Evolutionary conservation across 2,329 filamentous ascomycete species (phyloP), one percentile per base, ranked within the genome.

Genomic region (Ophiostoma angusticollis): DNA sequence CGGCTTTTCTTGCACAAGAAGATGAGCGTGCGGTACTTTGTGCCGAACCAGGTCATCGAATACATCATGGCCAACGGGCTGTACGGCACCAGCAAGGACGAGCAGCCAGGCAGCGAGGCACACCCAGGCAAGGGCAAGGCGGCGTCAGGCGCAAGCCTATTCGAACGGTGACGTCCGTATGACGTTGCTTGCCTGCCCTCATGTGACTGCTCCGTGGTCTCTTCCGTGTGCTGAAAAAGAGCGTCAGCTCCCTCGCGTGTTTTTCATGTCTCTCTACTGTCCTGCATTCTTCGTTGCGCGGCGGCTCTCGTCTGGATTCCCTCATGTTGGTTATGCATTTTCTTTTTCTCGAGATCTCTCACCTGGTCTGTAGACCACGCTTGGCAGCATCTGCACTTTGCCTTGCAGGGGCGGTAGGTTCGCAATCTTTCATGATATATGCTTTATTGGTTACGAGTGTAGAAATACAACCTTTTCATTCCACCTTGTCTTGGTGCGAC

Each of bases 21-120:
- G 47, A 82, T 91, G 78, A 86, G 80, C 49, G 82, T 93, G 35
- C 74, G 82, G 46, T 89, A 87, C 53, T 51, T 76, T 21, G 48
- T 51, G 24, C 49, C 47, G 4, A 46, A 46, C 14, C 38, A 43
- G 41, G 45, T 48, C 4, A 48, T 47, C 13, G 35, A 46, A 9
- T 47, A 47, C 36, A 47, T 47, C 14, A 27, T 34, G 19, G 38
- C 36, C 4, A 43, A 45, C 24, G 40, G 40, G 3, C 37, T 47
- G 11, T 47, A 47, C 19, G 43, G 40, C 12, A 35, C 41, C 9
- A 32, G 40, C 28, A 45, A 47, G 24, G 36, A 41, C 9, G 43
- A 42, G 13, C 39, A 29, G 24, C 21, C 31, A n/a, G n/a, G n/a
- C 14, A 24, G 22, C 17, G 33, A 42, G 24, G 11, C 11, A 9